Conservation (phyloP, 768 basidiomycete species). For the Lactifluus echinatus region DNA sequence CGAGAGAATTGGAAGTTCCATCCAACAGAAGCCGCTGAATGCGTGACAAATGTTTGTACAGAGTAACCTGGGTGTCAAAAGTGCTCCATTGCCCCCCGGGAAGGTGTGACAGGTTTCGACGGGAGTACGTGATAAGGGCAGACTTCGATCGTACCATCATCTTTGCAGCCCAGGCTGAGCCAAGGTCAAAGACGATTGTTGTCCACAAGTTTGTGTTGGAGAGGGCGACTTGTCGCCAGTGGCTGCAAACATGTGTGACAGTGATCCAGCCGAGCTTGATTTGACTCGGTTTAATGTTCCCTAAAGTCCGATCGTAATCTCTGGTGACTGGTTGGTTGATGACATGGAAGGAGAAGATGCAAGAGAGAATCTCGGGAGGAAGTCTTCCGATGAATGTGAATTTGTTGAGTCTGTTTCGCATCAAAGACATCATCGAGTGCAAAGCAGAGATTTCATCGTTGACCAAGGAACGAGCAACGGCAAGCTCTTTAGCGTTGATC, state of each 20-base stretch:
- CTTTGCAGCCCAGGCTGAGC: neutral
- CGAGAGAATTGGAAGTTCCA: neutral
- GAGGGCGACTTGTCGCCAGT: conserved; percentile 3
- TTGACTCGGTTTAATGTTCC: no score
- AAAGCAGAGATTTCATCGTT: neutral
- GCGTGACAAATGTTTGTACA: neutral
- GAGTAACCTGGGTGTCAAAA: neutral
- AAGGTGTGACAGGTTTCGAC: neutral
- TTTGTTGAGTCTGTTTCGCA: neutral
- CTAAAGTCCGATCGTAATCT: no score
- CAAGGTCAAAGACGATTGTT: neutral
- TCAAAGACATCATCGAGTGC: neutral
- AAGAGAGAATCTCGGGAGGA: conserved; percentile 3
- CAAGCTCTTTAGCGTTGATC: neutral
- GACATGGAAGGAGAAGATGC: neutral
- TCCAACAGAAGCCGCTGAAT: neutral
- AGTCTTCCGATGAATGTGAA: neutral
- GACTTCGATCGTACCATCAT: neutral
- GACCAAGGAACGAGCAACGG: neutral
- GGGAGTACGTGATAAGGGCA: neutral
- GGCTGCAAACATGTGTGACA: conserved; percentile 3
- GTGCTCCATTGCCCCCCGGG: neutral
- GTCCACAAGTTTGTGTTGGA: neutral
- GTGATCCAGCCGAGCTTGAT: conserved; percentile 6
- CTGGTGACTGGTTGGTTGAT: neutral